Conservation (phyloP, 2,329 filamentous ascomycete genomes). For the Venturia nashicola region DNA sequence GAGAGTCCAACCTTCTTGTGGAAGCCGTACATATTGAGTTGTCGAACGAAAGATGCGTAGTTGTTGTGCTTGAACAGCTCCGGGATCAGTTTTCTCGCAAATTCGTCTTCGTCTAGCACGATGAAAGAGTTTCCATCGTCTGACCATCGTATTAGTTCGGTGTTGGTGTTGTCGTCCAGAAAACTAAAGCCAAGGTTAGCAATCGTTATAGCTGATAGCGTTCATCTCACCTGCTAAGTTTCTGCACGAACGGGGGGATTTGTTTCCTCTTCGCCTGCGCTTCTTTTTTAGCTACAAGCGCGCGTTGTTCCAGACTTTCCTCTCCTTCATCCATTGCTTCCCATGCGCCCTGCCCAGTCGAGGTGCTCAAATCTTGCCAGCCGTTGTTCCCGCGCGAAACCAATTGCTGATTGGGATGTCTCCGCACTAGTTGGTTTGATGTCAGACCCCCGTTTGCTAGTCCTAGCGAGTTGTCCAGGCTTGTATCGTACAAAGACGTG, state of each 20-base stretch:
- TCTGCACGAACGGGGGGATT: constrained; percentile 95
- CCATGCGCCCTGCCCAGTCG: constrained; percentile 14
- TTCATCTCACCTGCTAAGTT: constrained; percentile 73
- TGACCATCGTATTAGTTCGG: constrained; percentile 92
- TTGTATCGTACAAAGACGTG: background rate
- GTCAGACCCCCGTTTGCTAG: background rate
- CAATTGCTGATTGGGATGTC: constrained; percentile 34
- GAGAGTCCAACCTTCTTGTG: constrained; percentile 56
- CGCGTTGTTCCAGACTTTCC: constrained; percentile 67
- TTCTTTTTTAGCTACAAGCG: constrained; percentile 72
- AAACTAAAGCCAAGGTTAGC: constrained; percentile 49
- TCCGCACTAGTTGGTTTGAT: constrained; percentile 31
- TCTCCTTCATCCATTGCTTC: constrained; percentile 52
- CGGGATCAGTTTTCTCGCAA: constrained; percentile 60
- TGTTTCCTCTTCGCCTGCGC: constrained; percentile 84
- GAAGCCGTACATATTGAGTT: constrained; percentile 48
- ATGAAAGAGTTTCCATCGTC: constrained; percentile 94
- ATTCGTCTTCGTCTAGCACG: constrained; percentile 89
- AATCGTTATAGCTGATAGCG: constrained; percentile 10
- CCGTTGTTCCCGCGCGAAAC: constrained; percentile 25
- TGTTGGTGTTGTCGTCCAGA: constrained; percentile 83
- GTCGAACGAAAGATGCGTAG: constrained; percentile 64
- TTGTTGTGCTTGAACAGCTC: constrained; percentile 73
- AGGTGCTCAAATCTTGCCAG: constrained; percentile 25
- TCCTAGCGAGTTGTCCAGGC: constrained; percentile 7